These are phyloP conservation scores for Pseudocercospora fuligena DNA, from an alignment of 2,329 filamentous ascomycete genomes.

Conservation along the genomic window DNA sequence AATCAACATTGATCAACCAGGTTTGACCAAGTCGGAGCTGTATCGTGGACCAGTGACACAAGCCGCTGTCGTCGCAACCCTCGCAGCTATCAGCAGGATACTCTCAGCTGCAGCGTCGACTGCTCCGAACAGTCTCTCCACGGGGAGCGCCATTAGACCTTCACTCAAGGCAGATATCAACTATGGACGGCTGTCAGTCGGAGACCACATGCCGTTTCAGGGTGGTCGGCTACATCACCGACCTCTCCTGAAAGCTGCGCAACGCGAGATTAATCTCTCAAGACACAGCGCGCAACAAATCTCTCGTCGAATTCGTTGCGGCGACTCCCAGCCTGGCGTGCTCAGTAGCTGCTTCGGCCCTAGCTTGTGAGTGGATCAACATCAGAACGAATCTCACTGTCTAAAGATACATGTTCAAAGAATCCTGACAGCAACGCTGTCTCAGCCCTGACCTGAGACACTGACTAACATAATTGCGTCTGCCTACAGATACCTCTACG, in stretches of 20 bases:
- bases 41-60: slow-evolving; percentile 48
- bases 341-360: slow-evolving; percentile 45
- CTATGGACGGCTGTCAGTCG: slow-evolving; percentile 41
- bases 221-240: slow-evolving; percentile 46
- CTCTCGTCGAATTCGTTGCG: slow-evolving; percentile 49
- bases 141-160: slow-evolving; percentile 24
- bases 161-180: slow-evolving; percentile 35
- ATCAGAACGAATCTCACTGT: no score
- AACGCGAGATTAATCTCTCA: slow-evolving; percentile 45
- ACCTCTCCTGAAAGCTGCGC: slow-evolving; percentile 47
- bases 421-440: no score
- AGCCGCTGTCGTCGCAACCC: slow-evolving; percentile 45
- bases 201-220: slow-evolving; percentile 44
- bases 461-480: no score
- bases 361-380: slow-evolving; percentile 29
- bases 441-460: no score
- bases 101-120: slow-evolving; percentile 30
- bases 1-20: slow-evolving; percentile 47
- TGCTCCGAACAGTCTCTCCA: neutral
- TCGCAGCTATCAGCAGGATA: slow-evolving; percentile 47
- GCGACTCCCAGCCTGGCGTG: slow-evolving; percentile 51
- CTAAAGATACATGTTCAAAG: no score
- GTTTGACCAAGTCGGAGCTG: slow-evolving; percentile 48
- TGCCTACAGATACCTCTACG: slow-evolving; percentile 43
- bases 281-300: slow-evolving; percentile 45